Percentiles rank a stretch among this genome's conserved stretches.
These are phyloP conservation scores for Pelargonium fulgidum DNA, from an alignment of 441 rosid genomes.

Conservation along the genomic window DNA sequence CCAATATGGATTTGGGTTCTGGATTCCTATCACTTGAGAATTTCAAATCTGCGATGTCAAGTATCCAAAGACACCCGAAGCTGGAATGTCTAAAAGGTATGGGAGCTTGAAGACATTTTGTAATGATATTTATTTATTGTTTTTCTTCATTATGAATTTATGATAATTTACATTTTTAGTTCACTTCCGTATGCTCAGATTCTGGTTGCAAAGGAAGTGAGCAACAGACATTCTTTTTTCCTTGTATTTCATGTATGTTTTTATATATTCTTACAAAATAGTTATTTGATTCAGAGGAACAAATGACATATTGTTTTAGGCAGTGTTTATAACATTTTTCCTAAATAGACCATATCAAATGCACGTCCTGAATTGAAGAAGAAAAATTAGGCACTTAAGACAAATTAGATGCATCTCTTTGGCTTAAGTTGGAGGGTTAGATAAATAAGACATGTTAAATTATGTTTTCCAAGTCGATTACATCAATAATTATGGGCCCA, in stretches of 20 bases:
- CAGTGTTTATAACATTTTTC: too few relatives aligned
- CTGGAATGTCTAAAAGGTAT: conserved; percentile 74
- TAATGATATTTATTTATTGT: not conserved
- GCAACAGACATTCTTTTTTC: too few relatives aligned
- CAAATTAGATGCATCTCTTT: not conserved
- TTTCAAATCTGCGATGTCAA: conserved; percentile 64
- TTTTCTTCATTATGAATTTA: too few relatives aligned
- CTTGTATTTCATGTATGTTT: too few relatives aligned
- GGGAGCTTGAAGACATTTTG: conserved; percentile 1
- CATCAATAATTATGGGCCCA: not conserved
- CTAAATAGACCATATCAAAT: too few relatives aligned
- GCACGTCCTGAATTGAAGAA: not conserved
- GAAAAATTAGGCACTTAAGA: not conserved
- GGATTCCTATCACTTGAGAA: conserved; percentile 75
- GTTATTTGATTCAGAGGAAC: too few relatives aligned
- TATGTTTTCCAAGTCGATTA: not conserved
- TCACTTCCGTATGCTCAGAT: too few relatives aligned
- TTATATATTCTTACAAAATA: too few relatives aligned
- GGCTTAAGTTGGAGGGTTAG: not conserved
- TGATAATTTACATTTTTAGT: too few relatives aligned
- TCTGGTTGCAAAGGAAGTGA: too few relatives aligned
- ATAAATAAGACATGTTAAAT: not conserved
- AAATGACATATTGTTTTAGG: too few relatives aligned
- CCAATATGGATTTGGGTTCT: conserved; percentile 54
- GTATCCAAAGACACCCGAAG: conserved; percentile 67